Conservation (phyloP, 371 early-diverging fungal genomes). For the Sporodiniella umbellata region DNA sequence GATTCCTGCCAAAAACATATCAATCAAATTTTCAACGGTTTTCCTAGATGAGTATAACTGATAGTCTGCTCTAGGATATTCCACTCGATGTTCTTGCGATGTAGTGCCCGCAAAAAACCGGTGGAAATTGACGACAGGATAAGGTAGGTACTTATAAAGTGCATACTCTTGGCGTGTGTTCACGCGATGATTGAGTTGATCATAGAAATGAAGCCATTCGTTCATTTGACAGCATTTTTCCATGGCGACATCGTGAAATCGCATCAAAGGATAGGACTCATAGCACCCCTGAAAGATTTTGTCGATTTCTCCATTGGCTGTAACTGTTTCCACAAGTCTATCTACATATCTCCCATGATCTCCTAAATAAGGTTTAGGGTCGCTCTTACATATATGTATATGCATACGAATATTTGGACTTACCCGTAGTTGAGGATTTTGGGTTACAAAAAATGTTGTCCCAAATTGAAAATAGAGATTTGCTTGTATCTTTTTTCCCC, state of each 20-base stretch:
- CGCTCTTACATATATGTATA: too few relatives aligned
- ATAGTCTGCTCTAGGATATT: slow-evolving; percentile 80
- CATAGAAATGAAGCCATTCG: slow-evolving; percentile 86
- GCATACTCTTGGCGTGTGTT: slow-evolving; percentile 45
- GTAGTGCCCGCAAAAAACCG: slow-evolving; percentile 76
- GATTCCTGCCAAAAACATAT: slow-evolving; percentile 51
- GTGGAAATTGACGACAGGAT: slow-evolving; percentile 74
- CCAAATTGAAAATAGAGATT: slow-evolving; percentile 78
- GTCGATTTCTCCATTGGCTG: slow-evolving; percentile 77
- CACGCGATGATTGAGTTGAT: slow-evolving; percentile 56
- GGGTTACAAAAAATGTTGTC: slow-evolving; percentile 67
- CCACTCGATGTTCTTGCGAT: slow-evolving; percentile 58
- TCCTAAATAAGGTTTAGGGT: too few relatives aligned
- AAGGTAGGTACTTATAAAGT: slow-evolving; percentile 69
- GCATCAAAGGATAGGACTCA: slow-evolving; percentile 82
- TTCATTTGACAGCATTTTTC: slow-evolving; percentile 58
- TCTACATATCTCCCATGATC: slow-evolving; percentile 37
- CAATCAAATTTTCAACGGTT: slow-evolving; percentile 55
- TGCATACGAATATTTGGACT: too few relatives aligned
- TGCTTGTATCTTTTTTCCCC: slow-evolving; percentile 81
- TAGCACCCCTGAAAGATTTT: slow-evolving; percentile 87
- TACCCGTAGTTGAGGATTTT: slow-evolving; percentile 8
- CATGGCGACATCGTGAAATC: slow-evolving; percentile 73
- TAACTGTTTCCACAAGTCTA: slow-evolving; percentile 51
- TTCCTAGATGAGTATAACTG: slow-evolving; percentile 56